Conservation (phyloP, 1,284 basidiomycete genomes). For the Uromyces viciae-fabae region DNA sequence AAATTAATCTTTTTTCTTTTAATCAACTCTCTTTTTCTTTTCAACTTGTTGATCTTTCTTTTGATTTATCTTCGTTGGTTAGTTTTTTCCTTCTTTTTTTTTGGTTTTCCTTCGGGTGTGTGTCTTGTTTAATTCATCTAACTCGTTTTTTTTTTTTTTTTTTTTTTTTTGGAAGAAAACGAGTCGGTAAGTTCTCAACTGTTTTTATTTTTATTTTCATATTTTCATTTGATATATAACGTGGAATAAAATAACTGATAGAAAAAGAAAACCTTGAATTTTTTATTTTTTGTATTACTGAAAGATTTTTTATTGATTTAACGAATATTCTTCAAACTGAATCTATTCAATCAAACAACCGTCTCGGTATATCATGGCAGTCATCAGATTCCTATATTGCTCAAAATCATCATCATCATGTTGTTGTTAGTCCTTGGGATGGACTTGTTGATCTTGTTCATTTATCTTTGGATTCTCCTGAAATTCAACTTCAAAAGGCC, state of each 20-base stretch:
- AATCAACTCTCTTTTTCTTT: constrained; percentile 26
- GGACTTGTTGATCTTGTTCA: neutral
- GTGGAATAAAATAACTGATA: too few species aligned
- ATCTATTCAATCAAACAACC: neutral
- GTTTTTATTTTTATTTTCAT: neutral
- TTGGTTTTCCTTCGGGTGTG: too few species aligned
- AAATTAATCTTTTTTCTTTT: neutral
- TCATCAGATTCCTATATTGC: too few species aligned
- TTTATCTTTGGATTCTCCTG: constrained; percentile 28
- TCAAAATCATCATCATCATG: neutral
- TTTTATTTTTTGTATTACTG: too few species aligned
- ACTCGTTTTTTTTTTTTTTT: neutral
- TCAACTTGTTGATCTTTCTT: neutral
- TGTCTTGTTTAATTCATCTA: neutral
- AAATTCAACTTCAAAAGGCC: constrained; percentile 26
- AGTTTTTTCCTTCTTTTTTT: neutral
- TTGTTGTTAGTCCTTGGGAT: neutral
- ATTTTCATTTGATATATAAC: too few species aligned
- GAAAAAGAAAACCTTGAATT: too few species aligned
- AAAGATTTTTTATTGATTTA: constrained; percentile 8
- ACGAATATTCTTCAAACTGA: neutral
- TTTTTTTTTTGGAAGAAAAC: constrained; percentile 21
- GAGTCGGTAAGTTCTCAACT: constrained; percentile 5
- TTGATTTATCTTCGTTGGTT: too few species aligned
- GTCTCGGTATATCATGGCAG: constrained; percentile 29